Evolutionary conservation across 2,329 filamentous ascomycete species (phyloP), one percentile per base, ranked within the genome.

Genomic region (Aureobasidium leucospermi): DNA sequence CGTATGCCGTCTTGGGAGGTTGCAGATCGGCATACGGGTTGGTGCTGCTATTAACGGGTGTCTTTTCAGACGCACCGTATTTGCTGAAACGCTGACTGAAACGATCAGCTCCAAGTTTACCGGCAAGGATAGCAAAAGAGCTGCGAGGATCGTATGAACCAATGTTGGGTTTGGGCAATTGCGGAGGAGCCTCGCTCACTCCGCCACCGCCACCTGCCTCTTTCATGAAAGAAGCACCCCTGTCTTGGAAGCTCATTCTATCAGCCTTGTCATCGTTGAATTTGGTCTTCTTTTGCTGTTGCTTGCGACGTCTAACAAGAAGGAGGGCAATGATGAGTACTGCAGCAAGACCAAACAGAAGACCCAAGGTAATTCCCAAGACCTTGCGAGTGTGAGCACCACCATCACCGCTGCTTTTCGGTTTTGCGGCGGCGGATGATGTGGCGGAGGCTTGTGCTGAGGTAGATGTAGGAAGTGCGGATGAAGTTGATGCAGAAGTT

Each of bases 281-380:
- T n/a, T 65, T 46, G 75, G 79, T 79, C 53, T 77, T 74, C 58
- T 77, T 81, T 66, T 81, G 80, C 69, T 82, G 84, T 65, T 81
- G 79, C 61, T 79, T 80, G 64, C 81, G 79, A 67, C 81, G 82
- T 68, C 83, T 80, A 28, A 91, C 74, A 31, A 88, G 78, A 53
- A 94, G 76, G 19, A 96, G 79, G n/a, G 90, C 70, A 1, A 89
- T 71, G 29, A 88, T 79, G n/a, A 95, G 76, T 6, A 96, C 69
- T 0, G 85, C 74, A 19, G 87, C 85, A 56, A 90, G 76, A 16
- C 88, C 90, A 56, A 89, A 82, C 23, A 96, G 85, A n/a, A 86
- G 85, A 11, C 92, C 91, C 1, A 97, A 79, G 0, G 89, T 89
- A 53, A 89, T 89, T 36, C 89, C 92, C 1, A 96, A 80, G 31